phyloP scores from a whole-genome alignment of 257 asterid genomes.

The Sherardia arvensis region DNA sequence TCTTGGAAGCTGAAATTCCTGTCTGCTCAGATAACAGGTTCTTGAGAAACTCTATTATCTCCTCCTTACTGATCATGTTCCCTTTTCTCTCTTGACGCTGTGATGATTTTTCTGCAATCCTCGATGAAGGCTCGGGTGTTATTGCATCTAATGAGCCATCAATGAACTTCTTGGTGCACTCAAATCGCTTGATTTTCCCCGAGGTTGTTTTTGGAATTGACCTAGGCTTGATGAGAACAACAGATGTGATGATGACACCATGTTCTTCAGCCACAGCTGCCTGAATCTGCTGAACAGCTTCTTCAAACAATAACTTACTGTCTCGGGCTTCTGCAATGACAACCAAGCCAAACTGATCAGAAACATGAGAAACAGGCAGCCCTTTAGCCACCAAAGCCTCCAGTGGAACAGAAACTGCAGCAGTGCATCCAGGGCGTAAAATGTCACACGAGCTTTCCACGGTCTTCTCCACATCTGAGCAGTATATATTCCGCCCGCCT shows the following conservation, averaged over 20 bases:
- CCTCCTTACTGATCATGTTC: conserved; percentile 23
- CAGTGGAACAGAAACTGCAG: conserved; percentile 49
- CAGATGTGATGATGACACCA: conserved; percentile 35
- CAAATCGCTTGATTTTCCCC: conserved; percentile 60
- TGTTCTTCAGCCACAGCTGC: conserved; percentile 53
- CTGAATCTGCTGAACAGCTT: conserved; percentile 28
- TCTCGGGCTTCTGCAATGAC: conserved; percentile 56
- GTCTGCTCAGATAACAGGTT: conserved; percentile 55
- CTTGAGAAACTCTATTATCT: conserved; percentile 44
- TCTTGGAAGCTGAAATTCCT: conserved; percentile 38
- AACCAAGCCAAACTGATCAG: conserved; percentile 51
- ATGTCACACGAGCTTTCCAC: conserved; percentile 47
- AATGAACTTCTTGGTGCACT: conserved; percentile 40
- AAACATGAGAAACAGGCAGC: conserved; percentile 28
- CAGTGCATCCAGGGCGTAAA: conserved; percentile 61
- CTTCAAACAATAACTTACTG: conserved; percentile 16
- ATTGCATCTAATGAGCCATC: conserved; percentile 35
- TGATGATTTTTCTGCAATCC: conserved; percentile 16
- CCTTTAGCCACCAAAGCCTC: conserved; percentile 45
- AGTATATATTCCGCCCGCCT: conserved; percentile 52
- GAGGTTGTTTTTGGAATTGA: conserved; percentile 59
- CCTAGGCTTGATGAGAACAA: conserved; percentile 41
- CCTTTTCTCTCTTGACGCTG: conserved; percentile 3
- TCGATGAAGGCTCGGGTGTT: conserved; percentile 20
- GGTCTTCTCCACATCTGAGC: conserved; percentile 57